Percentiles rank a stretch among this genome's conserved stretches.
Evolutionary conservation across 306 rosid species (phyloP).

Genomic region (Phaseolus lunatus): DNA sequence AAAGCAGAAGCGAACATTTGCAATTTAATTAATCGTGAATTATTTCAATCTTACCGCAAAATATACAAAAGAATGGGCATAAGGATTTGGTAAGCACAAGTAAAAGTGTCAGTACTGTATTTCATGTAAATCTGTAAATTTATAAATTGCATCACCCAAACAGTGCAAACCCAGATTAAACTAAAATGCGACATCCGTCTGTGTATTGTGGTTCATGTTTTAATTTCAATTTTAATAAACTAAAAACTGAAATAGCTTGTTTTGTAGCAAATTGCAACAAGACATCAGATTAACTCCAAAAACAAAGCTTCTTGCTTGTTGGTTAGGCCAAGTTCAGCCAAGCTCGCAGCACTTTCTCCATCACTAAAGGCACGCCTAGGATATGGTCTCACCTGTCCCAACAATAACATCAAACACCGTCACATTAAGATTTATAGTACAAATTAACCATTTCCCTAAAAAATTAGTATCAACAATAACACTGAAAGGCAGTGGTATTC

Average conservation of each 20-base stretch:
- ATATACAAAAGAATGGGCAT: constrained; percentile 28
- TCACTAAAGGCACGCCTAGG: constrained; percentile 85
- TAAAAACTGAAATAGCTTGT: constrained; percentile 42
- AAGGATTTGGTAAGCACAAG: constrained; percentile 16
- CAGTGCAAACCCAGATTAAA: constrained; percentile 43
- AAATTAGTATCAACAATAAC: background rate
- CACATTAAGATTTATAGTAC: background rate
- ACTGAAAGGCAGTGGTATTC: constrained; percentile 43
- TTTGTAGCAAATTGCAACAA: constrained; percentile 51
- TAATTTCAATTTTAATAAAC: constrained; percentile 32
- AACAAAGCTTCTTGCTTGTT: constrained; percentile 94
- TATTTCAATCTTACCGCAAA: constrained; percentile 30
- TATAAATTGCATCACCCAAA: constrained; percentile 39
- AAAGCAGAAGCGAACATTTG: background rate
- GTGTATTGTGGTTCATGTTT: constrained; percentile 39
- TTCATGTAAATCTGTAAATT: background rate
- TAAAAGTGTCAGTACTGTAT: background rate
- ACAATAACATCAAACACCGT: constrained; percentile 5
- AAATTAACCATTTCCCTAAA: background rate
- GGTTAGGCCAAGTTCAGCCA: constrained; percentile 80
- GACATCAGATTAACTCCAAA: constrained; percentile 71
- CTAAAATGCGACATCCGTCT: constrained; percentile 43
- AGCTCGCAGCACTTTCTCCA: constrained; percentile 67
- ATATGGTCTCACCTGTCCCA: constrained; percentile 87
- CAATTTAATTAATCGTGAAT: constrained; percentile 3